Evolutionary conservation across 441 rosid genomes (phyloP).

Genomic region (Jatropha podagrica): DNA sequence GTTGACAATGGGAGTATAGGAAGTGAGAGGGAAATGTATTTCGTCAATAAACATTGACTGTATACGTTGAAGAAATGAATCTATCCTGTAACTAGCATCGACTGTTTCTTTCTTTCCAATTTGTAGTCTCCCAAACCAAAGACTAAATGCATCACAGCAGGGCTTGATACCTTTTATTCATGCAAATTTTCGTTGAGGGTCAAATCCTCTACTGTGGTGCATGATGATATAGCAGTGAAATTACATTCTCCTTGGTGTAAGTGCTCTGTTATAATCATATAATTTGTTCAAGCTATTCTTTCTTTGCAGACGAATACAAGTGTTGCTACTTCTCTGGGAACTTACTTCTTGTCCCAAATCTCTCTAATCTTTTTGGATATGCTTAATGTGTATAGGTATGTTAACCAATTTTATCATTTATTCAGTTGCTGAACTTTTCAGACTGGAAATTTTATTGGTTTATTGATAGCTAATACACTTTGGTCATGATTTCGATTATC

Average conservation of each 20-base stretch:
- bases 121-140: too few species aligned
- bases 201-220: background rate
- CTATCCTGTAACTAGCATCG: too few species aligned
- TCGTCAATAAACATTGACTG: too few species aligned
- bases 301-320: conserved; percentile 96
- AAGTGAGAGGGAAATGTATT: too few species aligned
- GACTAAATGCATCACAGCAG: too few species aligned
- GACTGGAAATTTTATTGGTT: background rate
- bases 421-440: background rate
- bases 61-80: too few species aligned
- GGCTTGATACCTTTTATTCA: too few species aligned
- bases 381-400: conserved; percentile 97
- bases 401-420: background rate
- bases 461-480: conserved; percentile 2
- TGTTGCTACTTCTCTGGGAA: conserved; percentile 93
- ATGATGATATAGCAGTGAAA: background rate
- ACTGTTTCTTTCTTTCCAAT: too few species aligned
- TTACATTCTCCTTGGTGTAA: background rate
- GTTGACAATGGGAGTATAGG: too few species aligned
- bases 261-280: background rate
- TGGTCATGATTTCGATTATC: conserved; percentile 11
- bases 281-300: conserved; percentile 10
- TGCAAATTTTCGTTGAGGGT: background rate
- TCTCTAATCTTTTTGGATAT: conserved; percentile 95
- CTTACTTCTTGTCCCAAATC: conserved; percentile 87